Percentiles rank a stretch among this genome's conserved stretches.
These are phyloP conservation scores for Fonsecaea erecta DNA, from an alignment of 2,329 filamentous ascomycete species.

Conservation along the genomic window DNA sequence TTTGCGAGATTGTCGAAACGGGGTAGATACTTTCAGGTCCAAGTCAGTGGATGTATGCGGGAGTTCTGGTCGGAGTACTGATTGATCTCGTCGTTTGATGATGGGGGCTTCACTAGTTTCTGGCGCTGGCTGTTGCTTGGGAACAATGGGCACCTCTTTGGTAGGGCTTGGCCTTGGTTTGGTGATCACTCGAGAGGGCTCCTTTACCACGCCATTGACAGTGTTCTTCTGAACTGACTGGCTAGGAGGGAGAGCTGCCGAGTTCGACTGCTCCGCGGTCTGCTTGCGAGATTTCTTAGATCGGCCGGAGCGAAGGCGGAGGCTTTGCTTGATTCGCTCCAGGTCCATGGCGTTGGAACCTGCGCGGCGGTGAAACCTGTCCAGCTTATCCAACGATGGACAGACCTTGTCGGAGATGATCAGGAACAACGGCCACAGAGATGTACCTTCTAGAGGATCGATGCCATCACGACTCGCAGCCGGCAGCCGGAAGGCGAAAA, in stretches of 20 bases:
- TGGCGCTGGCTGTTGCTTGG: neutral
- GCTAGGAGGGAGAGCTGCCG: neutral
- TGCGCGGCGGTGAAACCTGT: neutral
- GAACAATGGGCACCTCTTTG: neutral
- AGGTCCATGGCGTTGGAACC: conserved; percentile 32
- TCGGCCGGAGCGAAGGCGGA: conserved; percentile 36
- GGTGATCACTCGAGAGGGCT: neutral
- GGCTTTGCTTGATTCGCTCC: conserved; percentile 37
- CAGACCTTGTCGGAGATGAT: neutral
- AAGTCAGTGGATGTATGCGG: conserved; percentile 15
- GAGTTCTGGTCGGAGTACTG: conserved; percentile 13
- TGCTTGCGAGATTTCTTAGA: conserved; percentile 32
- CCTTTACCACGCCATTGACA: neutral
- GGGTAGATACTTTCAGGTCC: neutral
- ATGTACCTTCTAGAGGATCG: neutral
- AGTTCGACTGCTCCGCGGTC: neutral
- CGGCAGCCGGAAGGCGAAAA: neutral
- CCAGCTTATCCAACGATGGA: neutral
- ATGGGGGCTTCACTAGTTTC: neutral
- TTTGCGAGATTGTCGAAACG: conserved; percentile 14
- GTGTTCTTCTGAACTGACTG: conserved; percentile 3
- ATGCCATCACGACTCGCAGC: neutral
- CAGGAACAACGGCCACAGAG: neutral
- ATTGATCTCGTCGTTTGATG: neutral
- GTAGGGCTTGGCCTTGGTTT: neutral